Conservation (phyloP, 2,329 filamentous ascomycete species). For the Aureobasidium uvarum region DNA sequence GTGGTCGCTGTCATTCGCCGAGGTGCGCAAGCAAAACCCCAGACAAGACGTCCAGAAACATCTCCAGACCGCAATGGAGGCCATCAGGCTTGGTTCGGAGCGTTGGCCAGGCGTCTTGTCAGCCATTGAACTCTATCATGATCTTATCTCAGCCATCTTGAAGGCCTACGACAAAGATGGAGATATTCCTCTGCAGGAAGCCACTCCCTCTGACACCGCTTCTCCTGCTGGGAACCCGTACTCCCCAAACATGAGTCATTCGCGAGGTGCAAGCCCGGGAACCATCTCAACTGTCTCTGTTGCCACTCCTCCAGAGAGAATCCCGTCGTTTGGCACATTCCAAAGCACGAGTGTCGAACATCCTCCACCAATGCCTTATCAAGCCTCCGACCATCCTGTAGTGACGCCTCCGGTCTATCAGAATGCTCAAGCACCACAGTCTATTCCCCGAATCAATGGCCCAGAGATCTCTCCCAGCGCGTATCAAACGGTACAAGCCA, state of each 20-base stretch:
- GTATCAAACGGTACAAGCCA: constrained; percentile 28
- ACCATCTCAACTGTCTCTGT: constrained; percentile 38
- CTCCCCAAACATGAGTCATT: constrained; percentile 42
- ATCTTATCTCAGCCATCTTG: constrained; percentile 79
- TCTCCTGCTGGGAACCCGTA: constrained; percentile 31
- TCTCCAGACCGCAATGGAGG: constrained; percentile 71
- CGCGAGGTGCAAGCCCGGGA: constrained; percentile 48
- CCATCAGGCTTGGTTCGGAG: constrained; percentile 75
- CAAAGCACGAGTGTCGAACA: constrained; percentile 35
- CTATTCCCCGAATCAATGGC: neutral
- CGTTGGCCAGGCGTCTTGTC: constrained; percentile 89
- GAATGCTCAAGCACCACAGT: neutral
- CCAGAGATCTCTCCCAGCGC: constrained; percentile 11
- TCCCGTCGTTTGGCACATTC: constrained; percentile 35
- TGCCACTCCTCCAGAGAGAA: constrained; percentile 37
- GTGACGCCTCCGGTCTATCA: constrained; percentile 20
- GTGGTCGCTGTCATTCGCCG: constrained; percentile 85
- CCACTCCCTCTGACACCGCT: constrained; percentile 47
- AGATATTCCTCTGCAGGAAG: constrained; percentile 50
- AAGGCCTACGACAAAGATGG: constrained; percentile 74
- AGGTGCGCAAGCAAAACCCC: constrained; percentile 70
- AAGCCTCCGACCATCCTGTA: constrained; percentile 28
- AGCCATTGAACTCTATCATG: constrained; percentile 81
- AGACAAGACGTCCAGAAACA: constrained; percentile 74
- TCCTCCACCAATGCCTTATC: constrained; percentile 36